A percentile compares a stretch with the other conserved stretches of the same genome.
phyloP scores from a whole-genome alignment of 2,329 filamentous ascomycete species.

The Diaporthe caulivora region DNA sequence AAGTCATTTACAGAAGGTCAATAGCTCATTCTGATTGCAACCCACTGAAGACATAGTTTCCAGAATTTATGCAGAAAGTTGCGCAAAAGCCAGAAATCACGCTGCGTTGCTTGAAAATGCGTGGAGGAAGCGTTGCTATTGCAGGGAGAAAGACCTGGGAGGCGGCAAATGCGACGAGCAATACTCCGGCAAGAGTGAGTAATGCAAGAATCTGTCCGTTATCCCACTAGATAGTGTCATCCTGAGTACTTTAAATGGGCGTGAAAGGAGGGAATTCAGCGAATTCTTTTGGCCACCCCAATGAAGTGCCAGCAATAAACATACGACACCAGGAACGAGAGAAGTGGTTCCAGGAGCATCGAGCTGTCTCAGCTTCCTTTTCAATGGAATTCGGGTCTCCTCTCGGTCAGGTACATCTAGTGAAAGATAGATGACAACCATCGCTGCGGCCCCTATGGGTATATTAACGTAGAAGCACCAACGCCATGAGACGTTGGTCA shows the following conservation, averaged over 20 bases:
- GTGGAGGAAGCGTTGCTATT: conserved; percentile 59
- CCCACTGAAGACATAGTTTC: conserved; percentile 23
- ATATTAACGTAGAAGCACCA: conserved; percentile 45
- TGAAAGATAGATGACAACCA: conserved; percentile 39
- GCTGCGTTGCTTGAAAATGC: conserved; percentile 58
- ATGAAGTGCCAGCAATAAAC: conserved; percentile 43
- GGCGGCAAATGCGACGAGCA: conserved; percentile 45
- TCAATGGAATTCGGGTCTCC: conserved; percentile 36
- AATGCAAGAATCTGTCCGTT: conserved; percentile 47
- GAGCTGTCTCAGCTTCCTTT: conserved; percentile 43
- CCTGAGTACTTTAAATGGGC: rapidly evolving
- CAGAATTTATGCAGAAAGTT: conserved; percentile 48
- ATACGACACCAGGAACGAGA: conserved; percentile 42
- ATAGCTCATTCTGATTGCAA: rapidly evolving
- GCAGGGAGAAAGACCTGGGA: conserved; percentile 58
- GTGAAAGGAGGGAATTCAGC: neutral
- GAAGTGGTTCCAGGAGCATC: conserved; percentile 41
- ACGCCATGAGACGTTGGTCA: conserved; percentile 44
- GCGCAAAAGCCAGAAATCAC: conserved; percentile 53
- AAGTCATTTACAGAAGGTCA: no score
- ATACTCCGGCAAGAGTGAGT: conserved; percentile 46
- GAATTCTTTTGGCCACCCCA: conserved; percentile 44
- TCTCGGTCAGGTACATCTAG: conserved; percentile 40
- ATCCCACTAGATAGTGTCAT: conserved; percentile 43
- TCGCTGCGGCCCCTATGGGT: conserved; percentile 2